These are phyloP conservation scores for Diplotaxis tenuifolia DNA, from an alignment of 345 rosid species.

Conservation along the genomic window DNA sequence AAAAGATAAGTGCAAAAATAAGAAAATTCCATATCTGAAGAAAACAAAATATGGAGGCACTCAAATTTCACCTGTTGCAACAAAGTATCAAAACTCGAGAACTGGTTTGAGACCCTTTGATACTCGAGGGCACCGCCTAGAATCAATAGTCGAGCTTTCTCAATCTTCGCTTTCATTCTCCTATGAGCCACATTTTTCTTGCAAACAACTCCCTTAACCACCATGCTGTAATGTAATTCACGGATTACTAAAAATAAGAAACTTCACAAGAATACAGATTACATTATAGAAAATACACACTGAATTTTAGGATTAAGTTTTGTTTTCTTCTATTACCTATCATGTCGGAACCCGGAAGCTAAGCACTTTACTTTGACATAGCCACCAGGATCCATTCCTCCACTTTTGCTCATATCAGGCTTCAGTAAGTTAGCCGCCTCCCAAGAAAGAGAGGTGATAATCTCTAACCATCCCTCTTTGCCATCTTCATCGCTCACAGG, in stretches of 20 bases:
- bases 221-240: slow-evolving; percentile 54
- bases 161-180: slow-evolving; percentile 80
- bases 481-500: slow-evolving; percentile 61
- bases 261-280: slow-evolving; percentile 20
- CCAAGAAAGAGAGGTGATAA: slow-evolving; percentile 91
- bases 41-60: slow-evolving; percentile 21
- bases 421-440: slow-evolving; percentile 90
- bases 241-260: slow-evolving; percentile 17
- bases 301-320: not conserved
- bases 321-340: slow-evolving; percentile 61
- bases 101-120: slow-evolving; percentile 84
- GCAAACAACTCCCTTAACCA: slow-evolving; percentile 94
- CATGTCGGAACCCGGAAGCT: slow-evolving; percentile 76
- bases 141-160: slow-evolving; percentile 82
- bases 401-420: slow-evolving; percentile 91
- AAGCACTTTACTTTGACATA: slow-evolving; percentile 97
- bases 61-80: slow-evolving; percentile 77
- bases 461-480: slow-evolving; percentile 82
- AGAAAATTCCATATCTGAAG: slow-evolving; percentile 10
- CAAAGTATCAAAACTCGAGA: slow-evolving; percentile 92
- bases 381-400: slow-evolving; percentile 99
- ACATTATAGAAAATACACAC: slow-evolving; percentile 1
- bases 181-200: slow-evolving; percentile 98
- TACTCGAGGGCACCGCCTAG: slow-evolving; percentile 97
- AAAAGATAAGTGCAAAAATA: slow-evolving; percentile 29